These are phyloP conservation scores for Colletotrichum agaves DNA, from an alignment of 2,329 filamentous ascomycete species.

Conservation along the genomic window DNA sequence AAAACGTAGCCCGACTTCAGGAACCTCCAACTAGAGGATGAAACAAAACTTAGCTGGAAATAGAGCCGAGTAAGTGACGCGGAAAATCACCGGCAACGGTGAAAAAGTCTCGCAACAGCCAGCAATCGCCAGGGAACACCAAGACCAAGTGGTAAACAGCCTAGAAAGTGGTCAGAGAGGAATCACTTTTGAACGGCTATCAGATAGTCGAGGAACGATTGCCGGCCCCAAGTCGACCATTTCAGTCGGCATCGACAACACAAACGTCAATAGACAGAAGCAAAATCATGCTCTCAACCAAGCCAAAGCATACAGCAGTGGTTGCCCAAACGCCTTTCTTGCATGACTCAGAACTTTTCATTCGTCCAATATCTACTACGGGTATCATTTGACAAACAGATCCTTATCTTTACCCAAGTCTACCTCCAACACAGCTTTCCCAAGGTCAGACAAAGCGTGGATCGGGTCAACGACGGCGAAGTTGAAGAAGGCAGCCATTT, in stretches of 20 bases:
- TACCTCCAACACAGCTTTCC: conserved; percentile 53
- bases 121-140: too few species aligned
- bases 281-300: not conserved
- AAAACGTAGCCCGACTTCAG: conserved; percentile 47
- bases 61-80: not conserved
- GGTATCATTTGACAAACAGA: conserved; percentile 21
- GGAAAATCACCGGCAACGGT: not conserved
- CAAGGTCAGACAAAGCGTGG: conserved; percentile 57
- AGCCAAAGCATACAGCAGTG: not conserved
- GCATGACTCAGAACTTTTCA: not conserved
- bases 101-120: not conserved
- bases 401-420: conserved; percentile 49
- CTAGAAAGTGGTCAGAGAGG: not conserved
- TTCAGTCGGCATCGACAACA: not conserved
- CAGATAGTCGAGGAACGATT: too few species aligned
- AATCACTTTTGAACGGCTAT: not conserved
- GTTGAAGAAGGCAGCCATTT: conserved; percentile 57
- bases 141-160: too few species aligned
- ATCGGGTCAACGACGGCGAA: conserved; percentile 61
- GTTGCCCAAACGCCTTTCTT: not conserved
- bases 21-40: not conserved
- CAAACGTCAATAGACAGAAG: not conserved
- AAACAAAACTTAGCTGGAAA: too few species aligned
- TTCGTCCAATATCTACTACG: not conserved
- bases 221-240: not conserved